These are phyloP conservation scores for Pugionium dolabratum DNA, from an alignment of 345 rosid species.

Conservation along the genomic window DNA sequence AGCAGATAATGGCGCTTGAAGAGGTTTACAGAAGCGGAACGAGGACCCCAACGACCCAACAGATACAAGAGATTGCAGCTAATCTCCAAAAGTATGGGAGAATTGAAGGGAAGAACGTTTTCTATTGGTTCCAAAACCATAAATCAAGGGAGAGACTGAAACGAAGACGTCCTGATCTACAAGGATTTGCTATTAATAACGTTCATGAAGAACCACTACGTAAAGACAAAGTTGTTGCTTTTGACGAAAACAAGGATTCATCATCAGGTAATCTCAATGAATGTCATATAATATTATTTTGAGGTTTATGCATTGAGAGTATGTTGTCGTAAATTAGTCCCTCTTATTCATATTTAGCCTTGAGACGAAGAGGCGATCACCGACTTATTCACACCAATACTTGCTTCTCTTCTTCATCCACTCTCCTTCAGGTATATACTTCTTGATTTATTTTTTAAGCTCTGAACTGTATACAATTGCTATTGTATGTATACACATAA, in stretches of 20 bases:
- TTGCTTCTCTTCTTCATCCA: constrained; percentile 18
- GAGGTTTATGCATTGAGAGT: too few relatives aligned
- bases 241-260: too few relatives aligned
- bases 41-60: constrained; percentile 55
- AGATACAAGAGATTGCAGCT: constrained; percentile 59
- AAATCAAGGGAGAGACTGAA: constrained; percentile 64
- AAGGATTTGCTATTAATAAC: constrained; percentile 18
- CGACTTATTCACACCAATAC: too few relatives aligned
- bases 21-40: constrained; percentile 55
- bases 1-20: constrained; percentile 56
- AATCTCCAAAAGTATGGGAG: constrained; percentile 63
- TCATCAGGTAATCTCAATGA: constrained; percentile 17
- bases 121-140: constrained; percentile 79
- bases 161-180: constrained; percentile 41
- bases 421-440: constrained; percentile 8
- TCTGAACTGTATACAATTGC: too few relatives aligned
- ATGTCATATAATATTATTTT: too few relatives aligned
- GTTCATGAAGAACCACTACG: constrained; percentile 23
- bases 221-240: background rate
- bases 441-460: background rate
- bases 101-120: constrained; percentile 70
- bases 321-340: too few relatives aligned
- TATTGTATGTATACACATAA: too few relatives aligned
- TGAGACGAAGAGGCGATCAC: constrained; percentile 35
- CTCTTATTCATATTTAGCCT: too few relatives aligned